Evolutionary conservation across 352 stramenopile species (phyloP).

Genomic region (Pythium grandisporangium): DNA sequence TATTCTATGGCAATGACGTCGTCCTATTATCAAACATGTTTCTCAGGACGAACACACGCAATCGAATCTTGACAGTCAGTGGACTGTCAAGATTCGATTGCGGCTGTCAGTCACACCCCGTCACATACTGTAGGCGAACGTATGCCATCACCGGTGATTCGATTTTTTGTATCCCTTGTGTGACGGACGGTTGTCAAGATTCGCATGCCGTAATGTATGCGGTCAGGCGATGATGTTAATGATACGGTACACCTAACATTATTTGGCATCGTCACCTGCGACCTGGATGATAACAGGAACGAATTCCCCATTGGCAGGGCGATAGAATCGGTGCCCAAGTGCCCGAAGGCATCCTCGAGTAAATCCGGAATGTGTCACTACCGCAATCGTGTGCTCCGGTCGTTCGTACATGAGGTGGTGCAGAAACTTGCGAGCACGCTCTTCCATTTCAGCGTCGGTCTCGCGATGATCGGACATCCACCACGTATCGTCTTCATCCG

Average conservation of each 20-base stretch:
- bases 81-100: too few species aligned
- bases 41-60: too few species aligned
- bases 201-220: too few species aligned
- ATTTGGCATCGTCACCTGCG: not conserved
- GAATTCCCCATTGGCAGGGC: constrained; percentile 55
- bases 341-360: constrained; percentile 46
- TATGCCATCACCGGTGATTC: too few species aligned
- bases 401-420: constrained; percentile 27
- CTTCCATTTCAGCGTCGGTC: constrained; percentile 47
- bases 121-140: too few species aligned
- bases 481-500: constrained; percentile 39
- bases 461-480: constrained; percentile 49
- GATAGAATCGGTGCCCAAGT: constrained; percentile 56
- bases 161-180: too few species aligned
- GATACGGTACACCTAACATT: constrained; percentile 5
- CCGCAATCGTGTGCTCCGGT: constrained; percentile 25
- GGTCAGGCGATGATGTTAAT: too few species aligned
- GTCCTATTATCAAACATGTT: too few species aligned
- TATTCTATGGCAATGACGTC: too few species aligned
- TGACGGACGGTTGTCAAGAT: too few species aligned
- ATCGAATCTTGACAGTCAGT: too few species aligned
- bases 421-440: constrained; percentile 36
- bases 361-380: constrained; percentile 66
- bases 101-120: too few species aligned
- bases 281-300: constrained; percentile 37